Evolutionary conservation across 768 basidiomycete species (phyloP), one percentile per base, ranked within the genome.

Genomic region (Galerina marginata): DNA sequence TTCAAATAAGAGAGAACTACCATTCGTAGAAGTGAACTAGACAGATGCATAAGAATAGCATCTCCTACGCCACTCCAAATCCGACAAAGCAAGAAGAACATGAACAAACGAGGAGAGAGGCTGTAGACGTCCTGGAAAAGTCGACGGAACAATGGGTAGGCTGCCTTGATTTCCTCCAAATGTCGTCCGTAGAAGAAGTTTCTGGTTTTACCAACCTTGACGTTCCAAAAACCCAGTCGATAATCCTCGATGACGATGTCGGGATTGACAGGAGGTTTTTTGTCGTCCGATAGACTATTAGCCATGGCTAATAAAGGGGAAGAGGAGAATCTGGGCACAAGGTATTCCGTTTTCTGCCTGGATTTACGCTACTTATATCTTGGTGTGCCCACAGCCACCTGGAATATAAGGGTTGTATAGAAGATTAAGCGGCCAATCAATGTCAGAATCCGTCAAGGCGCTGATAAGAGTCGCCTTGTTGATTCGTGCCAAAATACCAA

Each of bases 111-210:
- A 45, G 65, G 71, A 9, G 68, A 58, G 15, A 72, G 37, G 6
- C 29, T 23, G 55, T 54, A 75, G 26, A 75, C 56, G 20, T 76
- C 75, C 4, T 29, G 37, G 10, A 52, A 16, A 11, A 76, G 65
- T 4, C 67, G 65, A 6, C 38, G 37, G 33, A 71, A 66, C 6
- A 73, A 60, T 15, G 66, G 65, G 4, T 63, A 40, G 2, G 54
- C 37, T 9, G 14, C 4, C n/a, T 16, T 11, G 6, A 46, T 46
- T 9, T 46, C 45, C n/a, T 46, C 45, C 16, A 46, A 46, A 9
- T 46, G 45, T 20, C 45, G 45, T 4, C 45, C 45, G 25, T 20
- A 46, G 45, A 9, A 20, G 12, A 46, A 1, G 9, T 15, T 9
- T 25, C 16, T 4, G 9, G n/a, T 9, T 15, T 46, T 46, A 20